Base-by-base conservation (phyloP, 371 early-diverging fungal genomes). In the Mucor lusitanicus region DNA sequence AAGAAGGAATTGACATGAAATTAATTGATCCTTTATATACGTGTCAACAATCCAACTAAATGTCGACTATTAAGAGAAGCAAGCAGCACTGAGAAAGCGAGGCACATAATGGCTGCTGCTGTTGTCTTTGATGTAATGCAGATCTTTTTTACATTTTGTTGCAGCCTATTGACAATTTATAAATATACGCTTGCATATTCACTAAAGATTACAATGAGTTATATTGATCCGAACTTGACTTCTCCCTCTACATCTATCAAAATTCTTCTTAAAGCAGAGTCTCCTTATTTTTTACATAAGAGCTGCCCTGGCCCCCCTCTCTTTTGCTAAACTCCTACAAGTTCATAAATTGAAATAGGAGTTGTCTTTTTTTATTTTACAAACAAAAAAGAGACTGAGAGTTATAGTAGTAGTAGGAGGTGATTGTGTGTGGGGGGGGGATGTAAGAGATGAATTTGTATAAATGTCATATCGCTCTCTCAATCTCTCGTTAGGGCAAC, bases 61-160 rank as follows among this genome's bases (percentile, higher is more conserved):
- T 33, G 17, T 17, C 4, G 5, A 55, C 39, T 13, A 33, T 56
- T 21, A 50, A 64, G 48, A 54, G 37, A 37, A 4, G 12, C 37
- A 12, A 27, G 48, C 32, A 50, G 33, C 7, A 8, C 8, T 57
- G 33, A 54, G 50, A 42, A 28, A 13, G 37, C 11, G 37, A 37
- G 37, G 33, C 6, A 33, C 33, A 55, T 60, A 44, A 42, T 44
- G 30, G 30, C 30, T 19, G 46, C 30, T 19, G 46, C 35, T 68
- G 67, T 67, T 61, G 68, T 61, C 68, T 67, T 67, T 28, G 46
- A 30, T 67, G 57, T 67, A 58, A 61, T 67, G 67, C 65, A 63
- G 54, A 69, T 65, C 65, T 28, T 37, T 59, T 69, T 57, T 50
- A 23, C 54, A 39, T 60, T 60, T 60, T 15, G 37, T 58, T 59